Evolutionary conservation across 2,329 filamentous ascomycete genomes (phyloP).

Genomic region (Venturia carpophila): DNA sequence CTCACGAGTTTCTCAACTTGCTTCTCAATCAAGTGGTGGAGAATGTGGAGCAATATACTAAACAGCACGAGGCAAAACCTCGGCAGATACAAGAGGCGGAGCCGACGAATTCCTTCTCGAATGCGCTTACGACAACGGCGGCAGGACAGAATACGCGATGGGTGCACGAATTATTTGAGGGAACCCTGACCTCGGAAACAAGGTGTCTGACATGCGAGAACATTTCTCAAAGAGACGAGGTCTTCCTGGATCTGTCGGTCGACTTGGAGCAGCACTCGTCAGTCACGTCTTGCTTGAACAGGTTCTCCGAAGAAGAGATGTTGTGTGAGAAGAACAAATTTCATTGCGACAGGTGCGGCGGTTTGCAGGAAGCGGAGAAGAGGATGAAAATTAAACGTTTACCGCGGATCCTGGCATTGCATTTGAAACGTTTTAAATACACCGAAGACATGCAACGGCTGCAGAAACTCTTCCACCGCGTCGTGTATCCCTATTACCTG

Average conservation of each 20-base stretch:
- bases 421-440: constrained; percentile 97
- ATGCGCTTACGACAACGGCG: constrained; percentile 6
- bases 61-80: constrained; percentile 45
- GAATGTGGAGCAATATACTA: constrained; percentile 83
- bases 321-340: constrained; percentile 98
- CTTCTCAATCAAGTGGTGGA: constrained; percentile 93
- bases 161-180: constrained; percentile 97
- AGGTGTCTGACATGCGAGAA: constrained; percentile 95
- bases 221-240: constrained; percentile 87
- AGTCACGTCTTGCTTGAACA: constrained; percentile 86
- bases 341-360: constrained; percentile 94
- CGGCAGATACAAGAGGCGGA: constrained; percentile 20
- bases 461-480: constrained; percentile 93
- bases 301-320: constrained; percentile 98
- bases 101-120: constrained; percentile 24
- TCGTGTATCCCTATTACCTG: constrained; percentile 94
- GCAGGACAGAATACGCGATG: constrained; percentile 48
- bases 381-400: constrained; percentile 97
- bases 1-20: constrained; percentile 92
- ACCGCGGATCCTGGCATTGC: constrained; percentile 82
- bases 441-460: constrained; percentile 89
- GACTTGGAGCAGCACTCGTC: constrained; percentile 93
- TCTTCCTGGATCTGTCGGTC: constrained; percentile 91
- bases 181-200: constrained; percentile 88
- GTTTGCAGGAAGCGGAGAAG: constrained; percentile 95